phyloP scores from a whole-genome alignment of 305 asterid genomes.

The Fraxinus xanthoxyloides region DNA sequence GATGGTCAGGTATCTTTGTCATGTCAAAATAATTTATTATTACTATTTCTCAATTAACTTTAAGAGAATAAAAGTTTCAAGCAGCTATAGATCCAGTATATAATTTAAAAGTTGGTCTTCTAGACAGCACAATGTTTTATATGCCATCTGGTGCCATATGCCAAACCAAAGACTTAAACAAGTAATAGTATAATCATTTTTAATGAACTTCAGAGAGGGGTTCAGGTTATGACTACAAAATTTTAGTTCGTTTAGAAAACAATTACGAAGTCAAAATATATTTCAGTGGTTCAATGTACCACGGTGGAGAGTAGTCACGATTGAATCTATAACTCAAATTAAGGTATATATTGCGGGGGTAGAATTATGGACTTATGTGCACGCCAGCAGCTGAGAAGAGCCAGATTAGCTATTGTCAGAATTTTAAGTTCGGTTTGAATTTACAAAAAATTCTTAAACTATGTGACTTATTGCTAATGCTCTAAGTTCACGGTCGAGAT shows the following conservation, averaged over 20 bases:
- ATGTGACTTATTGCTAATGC: not conserved
- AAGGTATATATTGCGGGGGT: not conserved
- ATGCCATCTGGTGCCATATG: not conserved
- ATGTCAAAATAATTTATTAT: not conserved
- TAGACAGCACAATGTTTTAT: not conserved
- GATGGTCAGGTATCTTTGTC: not conserved
- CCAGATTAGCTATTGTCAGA: not conserved
- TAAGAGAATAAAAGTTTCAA: constrained; percentile 1
- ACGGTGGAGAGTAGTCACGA: not conserved
- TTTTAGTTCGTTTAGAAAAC: not conserved
- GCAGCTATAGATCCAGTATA: not conserved
- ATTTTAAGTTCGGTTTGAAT: not conserved
- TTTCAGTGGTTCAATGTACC: not conserved
- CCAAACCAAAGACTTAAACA: not conserved
- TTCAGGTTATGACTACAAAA: not conserved
- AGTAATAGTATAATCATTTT: not conserved
- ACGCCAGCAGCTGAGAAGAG: not conserved
- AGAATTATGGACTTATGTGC: not conserved
- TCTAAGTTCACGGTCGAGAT: not conserved
- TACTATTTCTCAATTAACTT: not conserved
- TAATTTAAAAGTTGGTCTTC: not conserved
- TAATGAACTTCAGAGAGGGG: not conserved
- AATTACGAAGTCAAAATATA: not conserved
- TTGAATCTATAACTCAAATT: not conserved
- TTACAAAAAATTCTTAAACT: not conserved